Evolutionary conservation across 352 stramenopile genomes (phyloP), one percentile per base, ranked within the genome.

Genomic region (Plasmopara halstedii): DNA sequence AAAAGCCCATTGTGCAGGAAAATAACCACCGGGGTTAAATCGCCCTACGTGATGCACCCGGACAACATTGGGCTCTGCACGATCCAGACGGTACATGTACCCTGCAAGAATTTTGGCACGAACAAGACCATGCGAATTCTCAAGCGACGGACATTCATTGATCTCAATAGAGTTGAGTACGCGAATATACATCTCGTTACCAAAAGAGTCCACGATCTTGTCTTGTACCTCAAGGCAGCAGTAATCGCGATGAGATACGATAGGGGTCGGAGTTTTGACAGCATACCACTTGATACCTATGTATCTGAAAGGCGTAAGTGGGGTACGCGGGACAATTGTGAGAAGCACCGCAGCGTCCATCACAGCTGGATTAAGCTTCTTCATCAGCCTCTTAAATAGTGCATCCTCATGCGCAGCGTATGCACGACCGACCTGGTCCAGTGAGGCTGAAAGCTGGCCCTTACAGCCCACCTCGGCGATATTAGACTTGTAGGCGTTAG

Each of bases 211-310:
- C 14, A 83, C 53, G 27, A 94, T 88, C 59, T 85, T 85, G 64
- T 94, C 82, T 56, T 87, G 74, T 22, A 90, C 76, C 40, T 94
- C 82, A 18, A 94, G 71, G 31, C 67, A 84, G 68, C 79, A 94
- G 46, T 88, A 94, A 63, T 94, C 82, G 31, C 82, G 77, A 38
- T 88, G 76, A 13, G 79, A 84, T 15, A 91, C 78, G 34, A 89
- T 75, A 42, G 76, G 78, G 39, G 74, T 89, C 13, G 79, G 71
- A 34, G 80, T 88, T 49, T 87, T 87, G 55, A 91, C 66, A 9
- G 75, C 79, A 50, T 86, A 91, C 82, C 82, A 94, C 58, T 91
- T 90, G 62, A 94, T 76, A 35, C 82, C 82, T 42, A 94, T 87
- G 58, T 94, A 94, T 17, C 79, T 68, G 50, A 76, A 91, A 2